phyloP scores from a whole-genome alignment of 1,284 basidiomycete genomes.

The Mycena citricolor region DNA sequence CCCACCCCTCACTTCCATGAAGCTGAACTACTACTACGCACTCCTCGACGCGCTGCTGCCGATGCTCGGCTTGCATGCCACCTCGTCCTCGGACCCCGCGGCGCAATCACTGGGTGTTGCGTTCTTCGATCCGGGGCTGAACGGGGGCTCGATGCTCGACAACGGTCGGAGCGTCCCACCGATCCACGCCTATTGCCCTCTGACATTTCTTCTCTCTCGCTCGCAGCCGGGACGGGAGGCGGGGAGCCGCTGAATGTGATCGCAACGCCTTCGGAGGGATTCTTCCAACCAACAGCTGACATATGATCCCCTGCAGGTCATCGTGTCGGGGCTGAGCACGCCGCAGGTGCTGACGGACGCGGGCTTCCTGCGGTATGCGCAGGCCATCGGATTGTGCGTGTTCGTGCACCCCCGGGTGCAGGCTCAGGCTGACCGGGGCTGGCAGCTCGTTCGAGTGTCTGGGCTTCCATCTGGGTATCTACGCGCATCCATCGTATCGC shows the following conservation, averaged over 20 bases:
- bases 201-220: background rate
- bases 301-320: constrained; percentile 37
- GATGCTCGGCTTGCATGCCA: too few relatives aligned
- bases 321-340: constrained; percentile 58
- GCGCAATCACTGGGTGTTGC: constrained; percentile 8
- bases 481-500: background rate
- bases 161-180: constrained; percentile 13
- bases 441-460: constrained; percentile 64
- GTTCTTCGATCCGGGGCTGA: constrained; percentile 16
- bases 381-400: constrained; percentile 58
- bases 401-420: background rate
- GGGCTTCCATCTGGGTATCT: constrained; percentile 53
- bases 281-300: background rate
- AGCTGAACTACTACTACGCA: too few relatives aligned
- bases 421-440: constrained; percentile 1
- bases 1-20: too few relatives aligned
- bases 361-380: constrained; percentile 60
- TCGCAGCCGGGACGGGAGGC: background rate
- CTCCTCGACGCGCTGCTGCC: too few relatives aligned
- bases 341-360: constrained; percentile 51
- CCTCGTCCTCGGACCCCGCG: background rate
- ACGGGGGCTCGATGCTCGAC: constrained; percentile 21
- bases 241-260: constrained; percentile 12
- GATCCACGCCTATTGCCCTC: background rate
- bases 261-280: background rate